phyloP scores from a whole-genome alignment of 768 basidiomycete species.

The Boletus rubroflammeus region DNA sequence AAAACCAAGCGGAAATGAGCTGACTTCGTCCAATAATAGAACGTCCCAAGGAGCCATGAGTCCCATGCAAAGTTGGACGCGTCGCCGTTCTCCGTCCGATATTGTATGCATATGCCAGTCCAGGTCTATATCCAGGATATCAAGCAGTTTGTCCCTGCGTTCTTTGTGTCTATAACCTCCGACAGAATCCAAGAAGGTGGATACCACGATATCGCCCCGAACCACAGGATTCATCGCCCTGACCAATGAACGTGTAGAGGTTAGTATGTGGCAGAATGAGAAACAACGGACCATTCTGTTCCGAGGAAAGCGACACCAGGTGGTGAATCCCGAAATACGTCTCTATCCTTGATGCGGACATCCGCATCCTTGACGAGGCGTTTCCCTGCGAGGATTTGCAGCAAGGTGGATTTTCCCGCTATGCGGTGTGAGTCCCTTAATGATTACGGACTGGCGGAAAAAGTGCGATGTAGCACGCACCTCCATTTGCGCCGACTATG shows the following conservation, averaged over 20 bases:
- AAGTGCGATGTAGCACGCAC: slow-evolving; percentile 39
- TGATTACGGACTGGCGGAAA: neutral
- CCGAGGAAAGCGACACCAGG: slow-evolving; percentile 82
- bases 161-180: slow-evolving; percentile 94
- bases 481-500: slow-evolving; percentile 92
- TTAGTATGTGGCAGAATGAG: neutral
- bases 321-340: slow-evolving; percentile 89
- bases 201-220: slow-evolving; percentile 85
- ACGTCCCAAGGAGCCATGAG: slow-evolving; percentile 95
- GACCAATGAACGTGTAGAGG: neutral
- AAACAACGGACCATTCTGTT: slow-evolving; percentile 76
- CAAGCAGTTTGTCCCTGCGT: slow-evolving; percentile 78
- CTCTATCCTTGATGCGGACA: slow-evolving; percentile 70
- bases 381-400: slow-evolving; percentile 93
- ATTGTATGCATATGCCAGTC: slow-evolving; percentile 97
- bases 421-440: slow-evolving; percentile 1
- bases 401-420: slow-evolving; percentile 95
- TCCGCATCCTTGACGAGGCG: slow-evolving; percentile 63
- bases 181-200: slow-evolving; percentile 94
- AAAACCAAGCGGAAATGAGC: slow-evolving; percentile 2
- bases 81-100: slow-evolving; percentile 91
- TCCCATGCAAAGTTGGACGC: slow-evolving; percentile 93
- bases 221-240: slow-evolving; percentile 99
- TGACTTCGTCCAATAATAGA: slow-evolving; percentile 88
- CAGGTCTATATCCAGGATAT: slow-evolving; percentile 91